Evolutionary conservation across 805 yeast genomes (phyloP).

Genomic region (Maudiozyma barnettii): DNA sequence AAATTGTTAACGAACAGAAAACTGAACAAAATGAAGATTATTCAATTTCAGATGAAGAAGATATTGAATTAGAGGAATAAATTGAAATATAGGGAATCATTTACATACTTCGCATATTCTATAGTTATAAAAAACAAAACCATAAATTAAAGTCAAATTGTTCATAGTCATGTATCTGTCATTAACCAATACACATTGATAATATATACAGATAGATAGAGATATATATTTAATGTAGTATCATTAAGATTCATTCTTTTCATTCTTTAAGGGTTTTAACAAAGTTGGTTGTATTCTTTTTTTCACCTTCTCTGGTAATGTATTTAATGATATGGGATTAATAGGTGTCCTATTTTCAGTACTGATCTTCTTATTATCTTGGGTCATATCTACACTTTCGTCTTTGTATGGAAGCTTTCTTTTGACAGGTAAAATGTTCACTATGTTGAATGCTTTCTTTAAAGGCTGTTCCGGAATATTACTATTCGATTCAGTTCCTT

Average conservation of each 20-base stretch:
- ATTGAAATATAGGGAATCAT: too few relatives aligned
- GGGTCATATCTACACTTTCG: not conserved
- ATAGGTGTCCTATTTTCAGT: not conserved
- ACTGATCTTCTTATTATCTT: not conserved
- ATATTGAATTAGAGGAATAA: not conserved
- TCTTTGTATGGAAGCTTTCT: conserved; percentile 4
- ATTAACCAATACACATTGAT: too few relatives aligned
- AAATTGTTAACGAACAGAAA: not conserved
- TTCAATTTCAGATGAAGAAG: not conserved
- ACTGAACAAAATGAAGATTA: not conserved
- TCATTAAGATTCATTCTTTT: not conserved
- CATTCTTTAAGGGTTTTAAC: not conserved
- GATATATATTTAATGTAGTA: too few relatives aligned
- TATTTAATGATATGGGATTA: not conserved
- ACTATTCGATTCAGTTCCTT: not conserved
- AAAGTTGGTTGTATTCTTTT: conserved; percentile 19
- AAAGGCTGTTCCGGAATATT: not conserved
- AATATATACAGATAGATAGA: too few relatives aligned
- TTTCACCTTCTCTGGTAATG: conserved; percentile 7
- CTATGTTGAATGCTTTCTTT: conserved; percentile 5
- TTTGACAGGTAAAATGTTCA: conserved; percentile 18
- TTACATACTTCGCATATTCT: too few relatives aligned
- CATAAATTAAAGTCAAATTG: too few relatives aligned
- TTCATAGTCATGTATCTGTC: too few relatives aligned
- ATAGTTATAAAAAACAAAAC: too few relatives aligned